Conservation (phyloP, 495 filamentous ascomycete genomes). For the Annulohypoxylon moriforme region DNA sequence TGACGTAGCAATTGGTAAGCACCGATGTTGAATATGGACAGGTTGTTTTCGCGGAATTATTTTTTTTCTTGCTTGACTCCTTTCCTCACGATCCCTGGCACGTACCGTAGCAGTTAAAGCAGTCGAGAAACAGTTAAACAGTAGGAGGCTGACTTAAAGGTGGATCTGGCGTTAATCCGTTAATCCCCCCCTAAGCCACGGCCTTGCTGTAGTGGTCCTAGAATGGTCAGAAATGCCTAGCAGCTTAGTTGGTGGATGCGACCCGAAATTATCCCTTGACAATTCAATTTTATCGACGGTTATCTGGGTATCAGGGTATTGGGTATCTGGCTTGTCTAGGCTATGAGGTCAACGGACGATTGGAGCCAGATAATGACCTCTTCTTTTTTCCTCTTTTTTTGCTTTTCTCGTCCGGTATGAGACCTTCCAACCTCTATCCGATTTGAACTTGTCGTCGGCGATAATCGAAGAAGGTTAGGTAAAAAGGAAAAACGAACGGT, state of each 20-base stretch:
- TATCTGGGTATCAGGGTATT: neutral
- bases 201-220: constrained; percentile 11
- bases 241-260: neutral
- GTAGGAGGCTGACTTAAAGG: constrained; percentile 36
- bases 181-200: constrained; percentile 24
- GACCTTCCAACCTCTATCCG: neutral
- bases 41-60: constrained; percentile 27
- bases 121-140: constrained; percentile 9
- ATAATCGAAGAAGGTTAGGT: neutral
- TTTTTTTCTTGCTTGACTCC: constrained; percentile 31
- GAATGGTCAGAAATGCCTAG: neutral
- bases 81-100: constrained; percentile 42
- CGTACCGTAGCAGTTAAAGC: constrained; percentile 11
- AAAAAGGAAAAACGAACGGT: neutral
- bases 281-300: constrained; percentile 3
- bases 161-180: constrained; percentile 32
- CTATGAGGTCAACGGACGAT: neutral
- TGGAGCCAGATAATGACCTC: neutral
- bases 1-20: constrained; percentile 18
- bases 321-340: neutral
- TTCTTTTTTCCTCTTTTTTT: neutral
- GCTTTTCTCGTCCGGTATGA: neutral
- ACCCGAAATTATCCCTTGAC: constrained; percentile 36
- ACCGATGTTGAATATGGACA: constrained; percentile 18
- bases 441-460: neutral